These are phyloP conservation scores for Metarhizium guizhouense DNA, from an alignment of 2,329 filamentous ascomycete species.

Conservation along the genomic window DNA sequence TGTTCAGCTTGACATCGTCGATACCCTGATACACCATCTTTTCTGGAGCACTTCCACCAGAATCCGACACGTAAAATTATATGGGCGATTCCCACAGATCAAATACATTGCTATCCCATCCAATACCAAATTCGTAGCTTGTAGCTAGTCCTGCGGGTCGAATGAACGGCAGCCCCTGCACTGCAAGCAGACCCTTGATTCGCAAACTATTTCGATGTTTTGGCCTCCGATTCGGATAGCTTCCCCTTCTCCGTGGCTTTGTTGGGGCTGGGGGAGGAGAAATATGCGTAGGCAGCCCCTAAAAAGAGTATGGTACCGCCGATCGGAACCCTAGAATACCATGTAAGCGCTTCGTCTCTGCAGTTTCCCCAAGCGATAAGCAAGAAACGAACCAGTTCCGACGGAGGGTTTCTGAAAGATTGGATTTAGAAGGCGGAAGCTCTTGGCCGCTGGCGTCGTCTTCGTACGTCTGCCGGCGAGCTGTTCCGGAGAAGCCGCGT, in stretches of 20 bases:
- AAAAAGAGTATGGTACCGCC: background rate
- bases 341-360: background rate
- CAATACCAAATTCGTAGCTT: too few relatives aligned
- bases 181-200: too few relatives aligned
- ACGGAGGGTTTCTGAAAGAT: background rate
- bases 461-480: background rate
- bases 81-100: too few relatives aligned
- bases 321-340: background rate
- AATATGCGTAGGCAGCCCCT: background rate
- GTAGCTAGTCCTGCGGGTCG: too few relatives aligned
- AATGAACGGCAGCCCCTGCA: too few relatives aligned
- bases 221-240: background rate
- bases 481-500: background rate
- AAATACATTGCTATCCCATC: too few relatives aligned
- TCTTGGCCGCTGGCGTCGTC: background rate
- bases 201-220: background rate
- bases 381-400: background rate
- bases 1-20: too few relatives aligned
- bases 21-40: too few relatives aligned
- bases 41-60: too few relatives aligned
- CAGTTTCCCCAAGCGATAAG: background rate
- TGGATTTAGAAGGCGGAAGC: background rate
- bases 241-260: background rate
- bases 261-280: background rate
- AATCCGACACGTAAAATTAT: too few relatives aligned